Evolutionary conservation across 495 filamentous ascomycete genomes (phyloP).

Genomic region (Peziza echinospora): DNA sequence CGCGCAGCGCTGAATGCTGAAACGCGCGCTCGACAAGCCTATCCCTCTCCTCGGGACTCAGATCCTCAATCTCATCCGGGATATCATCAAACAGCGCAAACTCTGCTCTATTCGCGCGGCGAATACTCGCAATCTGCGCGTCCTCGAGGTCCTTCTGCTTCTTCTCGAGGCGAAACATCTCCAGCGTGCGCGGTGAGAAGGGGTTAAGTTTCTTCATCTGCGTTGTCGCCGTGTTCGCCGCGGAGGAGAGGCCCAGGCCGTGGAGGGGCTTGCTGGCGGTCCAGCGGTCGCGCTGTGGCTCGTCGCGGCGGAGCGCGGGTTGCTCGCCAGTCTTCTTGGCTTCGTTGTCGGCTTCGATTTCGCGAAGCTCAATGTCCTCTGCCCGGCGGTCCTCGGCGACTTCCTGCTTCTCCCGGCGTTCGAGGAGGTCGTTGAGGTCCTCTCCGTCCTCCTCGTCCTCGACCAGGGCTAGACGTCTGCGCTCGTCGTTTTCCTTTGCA

Average conservation of each 20-base stretch:
- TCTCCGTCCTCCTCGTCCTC: constrained; percentile 32
- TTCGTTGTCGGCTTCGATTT: constrained; percentile 24
- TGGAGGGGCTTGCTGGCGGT: constrained; percentile 5
- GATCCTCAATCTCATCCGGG: constrained; percentile 80
- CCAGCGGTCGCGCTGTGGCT: constrained; percentile 5
- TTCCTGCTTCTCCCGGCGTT: constrained; percentile 22
- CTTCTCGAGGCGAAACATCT: too few species aligned
- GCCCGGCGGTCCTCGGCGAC: constrained; percentile 21
- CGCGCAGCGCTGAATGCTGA: constrained; percentile 69
- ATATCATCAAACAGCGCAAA: constrained; percentile 63
- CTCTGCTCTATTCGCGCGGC: constrained; percentile 38
- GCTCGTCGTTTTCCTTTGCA: constrained; percentile 46
- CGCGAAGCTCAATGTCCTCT: constrained; percentile 40
- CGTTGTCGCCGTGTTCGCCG: not conserved
- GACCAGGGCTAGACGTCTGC: constrained; percentile 25
- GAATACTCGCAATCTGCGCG: constrained; percentile 22
- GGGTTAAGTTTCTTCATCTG: constrained; percentile 4
- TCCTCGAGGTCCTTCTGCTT: constrained; percentile 9
- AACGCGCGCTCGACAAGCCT: constrained; percentile 72
- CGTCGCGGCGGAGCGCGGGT: constrained; percentile 1
- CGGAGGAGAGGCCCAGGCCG: not conserved
- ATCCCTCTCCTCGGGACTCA: constrained; percentile 79
- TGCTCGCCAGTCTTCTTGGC: not conserved
- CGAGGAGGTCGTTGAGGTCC: constrained; percentile 24
- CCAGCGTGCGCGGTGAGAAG: not conserved